phyloP scores from a whole-genome alignment of 2,329 filamentous ascomycete genomes.

The Ascochyta rabiei region DNA sequence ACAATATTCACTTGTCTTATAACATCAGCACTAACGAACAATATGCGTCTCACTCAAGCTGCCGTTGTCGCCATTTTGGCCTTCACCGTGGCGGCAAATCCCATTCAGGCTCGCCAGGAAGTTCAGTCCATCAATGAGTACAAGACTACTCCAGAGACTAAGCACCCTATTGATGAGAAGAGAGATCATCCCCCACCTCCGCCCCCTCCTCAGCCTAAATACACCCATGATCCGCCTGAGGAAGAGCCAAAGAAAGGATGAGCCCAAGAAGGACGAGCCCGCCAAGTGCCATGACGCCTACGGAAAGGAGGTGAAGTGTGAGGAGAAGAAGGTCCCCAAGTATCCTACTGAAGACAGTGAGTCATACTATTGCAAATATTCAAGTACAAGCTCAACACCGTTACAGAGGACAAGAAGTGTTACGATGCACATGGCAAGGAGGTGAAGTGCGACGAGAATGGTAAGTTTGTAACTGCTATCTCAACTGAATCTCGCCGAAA shows the following conservation, averaged over 20 bases:
- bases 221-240: background rate
- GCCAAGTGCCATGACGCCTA: background rate
- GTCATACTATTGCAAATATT: background rate
- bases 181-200: background rate
- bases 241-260: background rate
- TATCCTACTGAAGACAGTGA: background rate
- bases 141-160: constrained; percentile 5
- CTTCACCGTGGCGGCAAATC: constrained; percentile 20
- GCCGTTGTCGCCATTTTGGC: constrained; percentile 21
- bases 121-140: constrained; percentile 10
- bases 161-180: background rate
- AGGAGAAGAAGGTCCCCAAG: background rate
- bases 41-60: constrained; percentile 23
- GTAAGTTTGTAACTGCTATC: no score
- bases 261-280: background rate
- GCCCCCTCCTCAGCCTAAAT: background rate
- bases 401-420: constrained; percentile 1
- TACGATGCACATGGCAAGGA: background rate
- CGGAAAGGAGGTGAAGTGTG: background rate
- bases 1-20: constrained; percentile 5
- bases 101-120: constrained; percentile 16
- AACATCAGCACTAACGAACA: background rate
- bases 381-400: background rate
- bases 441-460: background rate
- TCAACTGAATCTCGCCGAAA: no score